These are phyloP conservation scores for Rhexocercosporidium sp. DNA, from an alignment of 2,329 filamentous ascomycete species.

Conservation along the genomic window DNA sequence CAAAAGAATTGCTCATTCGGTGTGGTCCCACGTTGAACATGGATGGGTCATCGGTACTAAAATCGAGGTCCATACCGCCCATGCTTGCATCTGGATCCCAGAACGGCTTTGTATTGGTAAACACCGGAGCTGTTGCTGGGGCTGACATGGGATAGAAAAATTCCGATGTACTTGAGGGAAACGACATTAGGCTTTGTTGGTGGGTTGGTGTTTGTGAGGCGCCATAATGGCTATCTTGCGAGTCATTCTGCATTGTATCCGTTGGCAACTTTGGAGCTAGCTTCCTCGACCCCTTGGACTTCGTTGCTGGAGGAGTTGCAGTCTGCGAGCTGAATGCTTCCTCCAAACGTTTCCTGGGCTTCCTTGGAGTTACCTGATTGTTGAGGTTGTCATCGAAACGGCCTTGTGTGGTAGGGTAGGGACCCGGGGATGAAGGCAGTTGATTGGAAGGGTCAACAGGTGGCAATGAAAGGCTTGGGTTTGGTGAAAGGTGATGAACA, in stretches of 20 bases:
- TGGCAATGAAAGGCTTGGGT: conserved; percentile 58
- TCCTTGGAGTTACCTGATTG: conserved; percentile 47
- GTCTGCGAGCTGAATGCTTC: conserved; percentile 51
- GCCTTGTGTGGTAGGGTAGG: conserved; percentile 35
- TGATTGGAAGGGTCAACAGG: conserved; percentile 64
- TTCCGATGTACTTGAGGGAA: conserved; percentile 57
- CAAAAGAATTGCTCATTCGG: conserved; percentile 56
- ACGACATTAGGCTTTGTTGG: conserved; percentile 55
- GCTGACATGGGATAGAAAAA: conserved; percentile 69
- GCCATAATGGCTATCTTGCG: conserved; percentile 38
- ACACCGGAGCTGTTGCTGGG: conserved; percentile 54
- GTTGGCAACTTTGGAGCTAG: conserved; percentile 50
- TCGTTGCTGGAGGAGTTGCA: conserved; percentile 64
- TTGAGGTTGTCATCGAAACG: conserved; percentile 37
- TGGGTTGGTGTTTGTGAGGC: conserved; percentile 34
- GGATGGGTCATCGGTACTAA: conserved; percentile 47
- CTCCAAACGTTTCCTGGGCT: conserved; percentile 43
- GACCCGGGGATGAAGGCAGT: conserved; percentile 62
- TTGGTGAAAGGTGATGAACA: conserved; percentile 64
- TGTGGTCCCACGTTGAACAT: conserved; percentile 44
- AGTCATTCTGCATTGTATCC: conserved; percentile 40
- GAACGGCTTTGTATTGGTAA: conserved; percentile 52
- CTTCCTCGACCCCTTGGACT: conserved; percentile 59
- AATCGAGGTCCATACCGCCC: conserved; percentile 65
- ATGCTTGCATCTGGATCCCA: conserved; percentile 61